Evolutionary conservation across 352 stramenopile species (phyloP).

Genomic region (Pythium chondricola): DNA sequence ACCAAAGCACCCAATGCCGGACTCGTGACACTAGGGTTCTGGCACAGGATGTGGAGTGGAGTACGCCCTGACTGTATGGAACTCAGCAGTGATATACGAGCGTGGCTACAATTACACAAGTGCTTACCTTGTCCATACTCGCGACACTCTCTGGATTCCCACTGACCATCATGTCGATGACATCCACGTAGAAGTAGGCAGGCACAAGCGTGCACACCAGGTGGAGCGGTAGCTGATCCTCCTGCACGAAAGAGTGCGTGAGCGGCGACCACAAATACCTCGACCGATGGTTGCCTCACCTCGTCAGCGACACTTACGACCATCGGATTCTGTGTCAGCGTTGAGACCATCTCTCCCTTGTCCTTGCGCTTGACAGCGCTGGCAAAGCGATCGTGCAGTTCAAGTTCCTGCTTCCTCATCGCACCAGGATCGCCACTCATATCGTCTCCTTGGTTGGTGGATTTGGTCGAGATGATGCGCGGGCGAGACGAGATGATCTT

Average conservation of each 20-base stretch:
- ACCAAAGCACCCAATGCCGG: conserved; percentile 30
- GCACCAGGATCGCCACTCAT: background rate
- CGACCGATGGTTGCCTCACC: no score
- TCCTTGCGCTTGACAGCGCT: conserved; percentile 33
- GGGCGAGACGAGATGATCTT: conserved; percentile 38
- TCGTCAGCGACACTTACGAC: conserved; percentile 24
- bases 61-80: conserved; percentile 33
- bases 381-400: conserved; percentile 21
- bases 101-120: background rate
- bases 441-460: background rate
- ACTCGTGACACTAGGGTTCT: conserved; percentile 37
- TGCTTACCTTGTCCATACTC: conserved; percentile 34
- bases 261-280: no score
- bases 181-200: conserved; percentile 46
- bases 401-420: conserved; percentile 18
- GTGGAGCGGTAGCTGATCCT: conserved; percentile 43
- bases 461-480: conserved; percentile 8
- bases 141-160: conserved; percentile 26
- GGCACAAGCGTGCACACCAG: conserved; percentile 38
- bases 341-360: conserved; percentile 43
- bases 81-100: background rate
- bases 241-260: conserved; percentile 23
- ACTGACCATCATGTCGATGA: conserved; percentile 46
- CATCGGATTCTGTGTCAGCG: conserved; percentile 23
- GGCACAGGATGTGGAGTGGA: conserved; percentile 46